Conservation (phyloP, 2,329 filamentous ascomycete species). For the Colletotrichum liriopes region DNA sequence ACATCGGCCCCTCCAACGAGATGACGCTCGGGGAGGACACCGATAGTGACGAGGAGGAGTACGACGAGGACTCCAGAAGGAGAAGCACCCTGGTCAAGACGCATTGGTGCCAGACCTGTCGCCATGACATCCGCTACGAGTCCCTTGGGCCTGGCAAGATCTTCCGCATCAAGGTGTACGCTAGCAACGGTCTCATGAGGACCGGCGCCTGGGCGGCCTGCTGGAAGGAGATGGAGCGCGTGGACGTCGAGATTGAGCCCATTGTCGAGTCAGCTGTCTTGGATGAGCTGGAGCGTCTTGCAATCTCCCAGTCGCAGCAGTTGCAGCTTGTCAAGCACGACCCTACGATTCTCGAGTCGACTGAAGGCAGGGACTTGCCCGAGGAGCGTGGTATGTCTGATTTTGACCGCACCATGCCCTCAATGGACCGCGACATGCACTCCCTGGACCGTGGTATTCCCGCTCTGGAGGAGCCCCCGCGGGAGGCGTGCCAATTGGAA, state of each 20-base stretch:
- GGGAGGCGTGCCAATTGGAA: constrained; percentile 14
- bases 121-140: constrained; percentile 69
- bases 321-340: constrained; percentile 56
- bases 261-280: constrained; percentile 71
- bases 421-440: constrained; percentile 10
- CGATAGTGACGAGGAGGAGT: constrained; percentile 63
- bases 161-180: constrained; percentile 90
- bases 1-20: constrained; percentile 74
- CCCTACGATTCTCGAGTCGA: constrained; percentile 37
- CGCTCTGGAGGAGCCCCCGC: constrained; percentile 24
- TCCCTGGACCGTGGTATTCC: constrained; percentile 25
- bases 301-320: constrained; percentile 58
- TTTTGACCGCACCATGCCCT: constrained; percentile 9
- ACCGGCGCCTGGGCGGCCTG: constrained; percentile 93
- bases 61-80: constrained; percentile 49
- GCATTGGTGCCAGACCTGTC: constrained; percentile 72
- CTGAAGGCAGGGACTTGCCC: constrained; percentile 41
- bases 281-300: constrained; percentile 72
- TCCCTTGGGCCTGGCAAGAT: constrained; percentile 68
- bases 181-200: constrained; percentile 94
- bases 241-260: constrained; percentile 92
- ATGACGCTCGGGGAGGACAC: constrained; percentile 60
- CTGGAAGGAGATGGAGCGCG: constrained; percentile 99
- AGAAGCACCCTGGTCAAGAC: constrained; percentile 50
- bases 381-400: constrained; percentile 41